phyloP scores from a whole-genome alignment of 2,329 filamentous ascomycete species.

The Lecanosticta acicola region DNA sequence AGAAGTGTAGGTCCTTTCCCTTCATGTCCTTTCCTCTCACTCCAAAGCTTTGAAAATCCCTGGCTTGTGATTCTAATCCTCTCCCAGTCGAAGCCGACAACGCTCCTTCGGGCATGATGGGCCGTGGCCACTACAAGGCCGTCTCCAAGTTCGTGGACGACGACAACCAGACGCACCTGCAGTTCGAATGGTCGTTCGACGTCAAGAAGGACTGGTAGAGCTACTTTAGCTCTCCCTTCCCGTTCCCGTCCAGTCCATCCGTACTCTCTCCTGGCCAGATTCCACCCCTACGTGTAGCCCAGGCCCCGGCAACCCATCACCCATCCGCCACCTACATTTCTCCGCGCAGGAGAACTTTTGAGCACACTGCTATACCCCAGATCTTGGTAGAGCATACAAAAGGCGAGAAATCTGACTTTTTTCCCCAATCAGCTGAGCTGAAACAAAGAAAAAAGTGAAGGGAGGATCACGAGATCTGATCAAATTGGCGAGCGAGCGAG shows the following conservation, averaged over 20 bases:
- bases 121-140: conserved; percentile 84
- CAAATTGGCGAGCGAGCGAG: neutral
- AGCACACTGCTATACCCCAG: too few relatives aligned
- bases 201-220: conserved; percentile 90
- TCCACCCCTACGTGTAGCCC: too few relatives aligned
- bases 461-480: neutral
- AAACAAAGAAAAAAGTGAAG: neutral
- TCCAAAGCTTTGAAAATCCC: too few relatives aligned
- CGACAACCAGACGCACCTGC: conserved; percentile 81
- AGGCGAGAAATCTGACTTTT: too few relatives aligned
- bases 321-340: too few relatives aligned
- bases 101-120: conserved; percentile 84
- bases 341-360: too few relatives aligned
- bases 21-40: neutral
- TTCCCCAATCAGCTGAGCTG: too few relatives aligned
- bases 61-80: too few relatives aligned
- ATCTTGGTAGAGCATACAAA: too few relatives aligned
- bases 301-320: too few relatives aligned
- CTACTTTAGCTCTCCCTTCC: neutral
- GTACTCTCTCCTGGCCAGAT: too few relatives aligned
- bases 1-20: conserved; percentile 67
- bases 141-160: conserved; percentile 90
- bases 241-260: neutral
- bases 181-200: conserved; percentile 94
- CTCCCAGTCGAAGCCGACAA: conserved; percentile 77